phyloP scores from a whole-genome alignment of 169 alveolate genomes.

The Eimeria brunetti region DNA sequence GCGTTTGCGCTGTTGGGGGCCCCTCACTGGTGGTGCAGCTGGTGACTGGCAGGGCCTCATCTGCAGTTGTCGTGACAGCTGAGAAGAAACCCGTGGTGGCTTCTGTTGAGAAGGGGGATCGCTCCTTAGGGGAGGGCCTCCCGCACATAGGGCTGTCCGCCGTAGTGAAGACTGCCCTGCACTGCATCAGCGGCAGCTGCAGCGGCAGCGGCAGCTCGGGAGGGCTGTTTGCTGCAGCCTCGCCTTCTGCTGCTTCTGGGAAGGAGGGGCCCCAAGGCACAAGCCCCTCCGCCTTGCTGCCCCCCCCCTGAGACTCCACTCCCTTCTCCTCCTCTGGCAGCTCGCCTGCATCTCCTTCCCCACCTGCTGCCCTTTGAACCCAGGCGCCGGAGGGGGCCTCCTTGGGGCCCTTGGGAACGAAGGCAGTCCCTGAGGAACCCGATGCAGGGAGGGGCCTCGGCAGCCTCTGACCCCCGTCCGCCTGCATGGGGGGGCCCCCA shows the following conservation, averaged over 20 bases:
- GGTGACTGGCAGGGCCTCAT: conserved; percentile 39
- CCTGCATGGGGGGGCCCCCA: conserved; percentile 36
- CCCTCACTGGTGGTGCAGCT: conserved; percentile 17
- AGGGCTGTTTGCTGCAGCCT: background rate
- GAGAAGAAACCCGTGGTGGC: conserved; percentile 50
- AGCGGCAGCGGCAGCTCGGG: background rate
- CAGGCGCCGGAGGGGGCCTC: conserved; percentile 1
- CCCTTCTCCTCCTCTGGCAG: background rate
- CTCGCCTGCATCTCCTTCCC: conserved; percentile 10
- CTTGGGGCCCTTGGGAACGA: background rate
- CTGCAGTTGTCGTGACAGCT: conserved; percentile 48
- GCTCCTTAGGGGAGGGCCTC: conserved; percentile 36
- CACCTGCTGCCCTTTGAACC: conserved; percentile 1
- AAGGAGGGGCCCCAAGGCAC: conserved; percentile 12
- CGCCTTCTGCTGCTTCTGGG: background rate
- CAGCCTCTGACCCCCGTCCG: background rate
- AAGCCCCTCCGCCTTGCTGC: conserved; percentile 10
- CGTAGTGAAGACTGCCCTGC: conserved; percentile 54
- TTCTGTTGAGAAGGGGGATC: conserved; percentile 30
- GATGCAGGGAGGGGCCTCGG: conserved; percentile 10
- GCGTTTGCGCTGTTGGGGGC: background rate
- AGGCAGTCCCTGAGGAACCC: conserved; percentile 4
- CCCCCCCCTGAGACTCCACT: background rate
- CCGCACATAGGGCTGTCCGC: conserved; percentile 61
- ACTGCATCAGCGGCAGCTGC: conserved; percentile 53